Evolutionary conservation across 2,329 filamentous ascomycete genomes (phyloP), one percentile per base, ranked within the genome.

Genomic region (Pseudophaeomoniella oleicola): DNA sequence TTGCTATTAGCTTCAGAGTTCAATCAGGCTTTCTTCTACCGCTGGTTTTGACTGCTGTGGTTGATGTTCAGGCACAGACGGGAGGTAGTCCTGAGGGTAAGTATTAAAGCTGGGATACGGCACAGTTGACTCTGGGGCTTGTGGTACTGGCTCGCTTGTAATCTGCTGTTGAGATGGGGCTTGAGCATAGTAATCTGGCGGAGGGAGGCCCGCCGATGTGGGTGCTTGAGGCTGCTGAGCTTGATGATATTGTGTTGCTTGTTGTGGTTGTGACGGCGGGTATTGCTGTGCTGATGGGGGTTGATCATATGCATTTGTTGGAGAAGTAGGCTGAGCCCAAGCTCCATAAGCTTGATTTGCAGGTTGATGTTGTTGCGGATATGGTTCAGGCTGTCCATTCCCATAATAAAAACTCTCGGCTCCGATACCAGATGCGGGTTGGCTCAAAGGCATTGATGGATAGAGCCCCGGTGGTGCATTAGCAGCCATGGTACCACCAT

Each of bases 321-420:
- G 32, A n/a, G 32, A 10, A 17, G 15, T 18, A 19, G 15, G 18
- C 19, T 18, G 15, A 13, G 32, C 6, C 32, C 14, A 17, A 34
- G 14, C 32, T 34, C 16, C 18, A 17, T 19, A 18, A 4, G 16
- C 16, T 34, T n/a, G 32, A 19, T 5, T 16, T 4, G 19, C n/a
- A 4, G 32, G 37, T 13, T 46, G 45, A 10, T 33, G 16, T 18
- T 41, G 27, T 19, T 45, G 41, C 16, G 41, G 33, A 32, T 46
- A 44, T 16, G 39, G 37, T 5, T 56, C 64, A 44, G 57, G 55
- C 35, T 57, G 63, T 30, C 71, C 62, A 46, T 78, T 80, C 22
- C 75, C 74, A 11, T 75, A 82, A 55, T 94, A 94, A 55, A 81
- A 94, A 56, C 68, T 88, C 53, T 94, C 87, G 6, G 77, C 75